phyloP scores from a whole-genome alignment of 169 alveolate species.

The Plasmodium berghei region DNA sequence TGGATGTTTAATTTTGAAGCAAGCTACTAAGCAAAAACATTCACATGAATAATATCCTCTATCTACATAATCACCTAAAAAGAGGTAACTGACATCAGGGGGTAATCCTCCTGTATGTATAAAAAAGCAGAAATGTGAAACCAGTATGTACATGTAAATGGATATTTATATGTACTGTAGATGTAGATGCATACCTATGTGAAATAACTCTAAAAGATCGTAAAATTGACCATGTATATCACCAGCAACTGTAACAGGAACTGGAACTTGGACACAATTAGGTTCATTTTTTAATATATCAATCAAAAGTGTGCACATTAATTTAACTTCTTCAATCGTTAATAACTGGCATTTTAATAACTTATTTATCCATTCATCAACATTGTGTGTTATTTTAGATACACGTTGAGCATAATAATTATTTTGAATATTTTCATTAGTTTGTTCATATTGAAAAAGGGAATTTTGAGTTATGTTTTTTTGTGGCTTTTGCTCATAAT shows the following conservation, averaged over 20 bases:
- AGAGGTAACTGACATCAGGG: slow-evolving; percentile 97
- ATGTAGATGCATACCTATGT: slow-evolving; percentile 89
- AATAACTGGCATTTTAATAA: slow-evolving; percentile 55
- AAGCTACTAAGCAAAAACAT: slow-evolving; percentile 92
- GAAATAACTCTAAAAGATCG: slow-evolving; percentile 96
- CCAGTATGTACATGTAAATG: background rate
- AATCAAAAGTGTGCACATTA: slow-evolving; percentile 86
- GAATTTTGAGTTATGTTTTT: slow-evolving; percentile 6
- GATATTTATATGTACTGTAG: background rate
- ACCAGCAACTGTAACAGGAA: slow-evolving; percentile 97
- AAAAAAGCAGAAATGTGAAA: background rate
- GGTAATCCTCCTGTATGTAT: slow-evolving; percentile 85
- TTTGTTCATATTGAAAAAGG: background rate
- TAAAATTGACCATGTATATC: slow-evolving; percentile 98
- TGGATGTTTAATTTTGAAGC: slow-evolving; percentile 94
- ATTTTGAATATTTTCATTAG: background rate
- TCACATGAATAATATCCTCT: slow-evolving; percentile 97
- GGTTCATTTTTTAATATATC: slow-evolving; percentile 89
- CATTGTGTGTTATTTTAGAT: slow-evolving; percentile 24
- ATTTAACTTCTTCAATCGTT: slow-evolving; percentile 45
- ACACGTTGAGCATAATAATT: background rate
- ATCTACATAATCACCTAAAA: slow-evolving; percentile 99
- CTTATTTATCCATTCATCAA: slow-evolving; percentile 69
- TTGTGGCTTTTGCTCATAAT: slow-evolving; percentile 5
- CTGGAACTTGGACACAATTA: slow-evolving; percentile 90